A percentile compares a stretch with the other conserved stretches of the same genome.
These are phyloP conservation scores for Rhynchospora tenuis DNA, from an alignment of 176 grass and related monocot genomes.

Conservation along the genomic window DNA sequence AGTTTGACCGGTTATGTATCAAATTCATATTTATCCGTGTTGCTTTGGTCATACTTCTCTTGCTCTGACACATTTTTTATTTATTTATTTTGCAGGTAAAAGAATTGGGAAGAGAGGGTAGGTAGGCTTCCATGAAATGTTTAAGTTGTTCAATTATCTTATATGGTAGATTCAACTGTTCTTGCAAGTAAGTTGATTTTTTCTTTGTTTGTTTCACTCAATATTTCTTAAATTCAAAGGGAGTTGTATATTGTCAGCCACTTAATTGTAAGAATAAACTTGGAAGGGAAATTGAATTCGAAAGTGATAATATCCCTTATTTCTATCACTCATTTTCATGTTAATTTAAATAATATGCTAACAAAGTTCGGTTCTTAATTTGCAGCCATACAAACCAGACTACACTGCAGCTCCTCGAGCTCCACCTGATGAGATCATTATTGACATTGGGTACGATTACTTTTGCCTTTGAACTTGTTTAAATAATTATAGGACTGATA, in stretches of 20 bases:
- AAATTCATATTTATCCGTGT: slow-evolving; percentile 3
- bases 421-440: slow-evolving; percentile 68
- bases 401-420: slow-evolving; percentile 54
- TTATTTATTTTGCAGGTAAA: slow-evolving; percentile 46
- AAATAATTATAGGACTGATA: too few species aligned
- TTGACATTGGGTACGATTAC: slow-evolving; percentile 69
- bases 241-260: not conserved
- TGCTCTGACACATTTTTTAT: slow-evolving; percentile 37
- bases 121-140: slow-evolving; percentile 10
- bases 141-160: slow-evolving; percentile 24
- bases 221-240: not conserved
- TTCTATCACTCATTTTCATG: not conserved
- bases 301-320: not conserved
- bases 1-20: slow-evolving; percentile 32
- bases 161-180: slow-evolving; percentile 50
- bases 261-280: not conserved
- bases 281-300: not conserved
- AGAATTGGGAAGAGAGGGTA: slow-evolving; percentile 29
- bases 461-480: not conserved
- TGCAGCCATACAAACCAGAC: slow-evolving; percentile 76
- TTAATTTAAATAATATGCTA: not conserved
- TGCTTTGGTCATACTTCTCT: not conserved
- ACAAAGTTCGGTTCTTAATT: not conserved
- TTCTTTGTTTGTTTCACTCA: not conserved
- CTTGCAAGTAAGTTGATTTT: slow-evolving; percentile 23